Base-by-base conservation (phyloP, 208 protist species). In the Trichomonas tenax region DNA sequence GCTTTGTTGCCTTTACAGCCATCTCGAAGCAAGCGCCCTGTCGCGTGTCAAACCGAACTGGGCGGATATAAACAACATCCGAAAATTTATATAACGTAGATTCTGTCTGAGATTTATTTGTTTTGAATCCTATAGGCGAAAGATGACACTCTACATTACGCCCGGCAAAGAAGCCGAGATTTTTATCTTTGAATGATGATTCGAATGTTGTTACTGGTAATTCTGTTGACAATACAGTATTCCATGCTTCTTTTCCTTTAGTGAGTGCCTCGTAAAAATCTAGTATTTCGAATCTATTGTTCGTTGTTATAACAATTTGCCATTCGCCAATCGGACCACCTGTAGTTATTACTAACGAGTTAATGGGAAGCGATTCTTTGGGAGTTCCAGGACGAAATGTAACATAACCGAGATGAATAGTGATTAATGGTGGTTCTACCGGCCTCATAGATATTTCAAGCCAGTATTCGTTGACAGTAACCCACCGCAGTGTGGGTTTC, bases 171-270 rank as follows among this genome's bases (percentile, higher is more conserved):
- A 93, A 93, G 0, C 86, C 44, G 46, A 2, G 36, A 0, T 93
- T 93, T 51, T 93, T 93, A 93, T 93, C 44, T 51, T 93, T 93
- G 26, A 93, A 93, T 51, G 86, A 93, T 9, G 86, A 93, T 51
- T 93, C 86, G 31, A 51, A 93, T 21, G 86, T 58, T 51, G 26
- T 34, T 48, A 26, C 9, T 51, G 6, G 15, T 34, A 51, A 34
- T 2, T 44, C 86, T 11, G n/a, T 40, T 34, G 1, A 6, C n/a
- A 93, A 44, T 8, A 48, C 15, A 34, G 23, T 0, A 9, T 34
- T 40, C 86, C 86, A 93, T 11, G 40, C 45, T 34, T 93, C 86
- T 51, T 31, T 93, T 21, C 86, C 86, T 93, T 93, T 26, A 51
- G 51, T 44, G 23, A 93, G 86, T 0, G 86, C 86, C 15, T 93